Evolutionary conservation across 768 basidiomycete species (phyloP), one percentile per base, ranked within the genome.

Genomic region (Omphalotus guepiniiformis): DNA sequence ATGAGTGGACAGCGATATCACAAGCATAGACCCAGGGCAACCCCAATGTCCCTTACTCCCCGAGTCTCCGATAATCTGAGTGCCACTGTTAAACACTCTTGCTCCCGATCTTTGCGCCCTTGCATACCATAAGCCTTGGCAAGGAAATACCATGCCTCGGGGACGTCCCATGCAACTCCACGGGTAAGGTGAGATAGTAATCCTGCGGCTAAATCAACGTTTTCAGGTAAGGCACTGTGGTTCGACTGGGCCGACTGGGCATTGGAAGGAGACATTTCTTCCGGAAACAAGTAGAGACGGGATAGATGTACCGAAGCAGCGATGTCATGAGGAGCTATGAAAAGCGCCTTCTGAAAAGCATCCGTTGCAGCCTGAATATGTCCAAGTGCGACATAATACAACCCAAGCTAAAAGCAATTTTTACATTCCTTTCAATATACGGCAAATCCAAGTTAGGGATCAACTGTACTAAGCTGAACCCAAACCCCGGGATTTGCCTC

Each of bases 71-170:
- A 74, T 46, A 88, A 63, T 50, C 69, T 65, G 54, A 95, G 62
- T 15, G 93, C 92, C 54, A 71, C 79, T 37, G 67, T 71, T 49
- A 94, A 66, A 57, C 87, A 88, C 62, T 93, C 88, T 46, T 78
- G 72, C 57, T 89, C 88, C 41, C 79, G 71, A 42, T 82, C 83
- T 52, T 76, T 79, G 42, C 85, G 75, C 2, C 78, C 85, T 57
- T 89, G 90, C 54, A 83, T 59, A 39, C 84, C 82, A 58, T 87
- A 87, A 19, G 85, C 85, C 57, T 84, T 90, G 5, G 84, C 89
- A 12, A 98, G 74, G 62, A 83, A 88, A 63, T 87, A 95, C 95
- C 95, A 99, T 21, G 88, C 94, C 62, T 98, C 95, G 0, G 93
- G 80, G 2, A 88, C 78, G 61, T 96, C 86, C 93, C 93, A 97